Percentiles rank a stretch among this genome's conserved stretches.
Conservation (phyloP, 345 rosid genomes). For the Euphorbia peplus region DNA sequence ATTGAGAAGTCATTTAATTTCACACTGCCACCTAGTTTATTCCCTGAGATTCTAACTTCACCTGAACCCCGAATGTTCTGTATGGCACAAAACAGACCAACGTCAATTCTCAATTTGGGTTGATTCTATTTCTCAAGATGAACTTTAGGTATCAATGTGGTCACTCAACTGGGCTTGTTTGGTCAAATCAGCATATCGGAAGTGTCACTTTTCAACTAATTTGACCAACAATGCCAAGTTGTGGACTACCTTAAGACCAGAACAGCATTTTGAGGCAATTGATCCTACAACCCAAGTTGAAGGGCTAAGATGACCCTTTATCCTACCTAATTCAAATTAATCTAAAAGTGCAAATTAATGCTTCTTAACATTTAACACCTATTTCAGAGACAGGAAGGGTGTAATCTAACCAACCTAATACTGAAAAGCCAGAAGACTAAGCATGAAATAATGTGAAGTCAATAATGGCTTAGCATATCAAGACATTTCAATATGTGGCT, state of each 20-base stretch:
- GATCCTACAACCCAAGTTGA: not conserved
- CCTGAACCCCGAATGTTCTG: slow-evolving; percentile 75
- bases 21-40: slow-evolving; percentile 81
- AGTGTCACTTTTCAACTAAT: no score
- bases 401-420: not conserved
- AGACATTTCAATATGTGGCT: not conserved
- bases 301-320: no score
- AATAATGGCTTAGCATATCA: not conserved
- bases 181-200: no score
- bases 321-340: not conserved
- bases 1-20: slow-evolving; percentile 64
- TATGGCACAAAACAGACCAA: slow-evolving; percentile 4
- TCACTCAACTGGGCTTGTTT: no score
- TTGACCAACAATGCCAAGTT: no score
- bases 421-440: not conserved
- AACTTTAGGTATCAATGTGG: no score
- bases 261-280: not conserved
- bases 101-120: not conserved
- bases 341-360: not conserved
- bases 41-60: slow-evolving; percentile 59
- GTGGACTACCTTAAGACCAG: no score
- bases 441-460: not conserved
- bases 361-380: not conserved
- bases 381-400: not conserved
- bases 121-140: no score